phyloP scores from a whole-genome alignment of 768 basidiomycete genomes.

The Tricholoma furcatifolium region DNA sequence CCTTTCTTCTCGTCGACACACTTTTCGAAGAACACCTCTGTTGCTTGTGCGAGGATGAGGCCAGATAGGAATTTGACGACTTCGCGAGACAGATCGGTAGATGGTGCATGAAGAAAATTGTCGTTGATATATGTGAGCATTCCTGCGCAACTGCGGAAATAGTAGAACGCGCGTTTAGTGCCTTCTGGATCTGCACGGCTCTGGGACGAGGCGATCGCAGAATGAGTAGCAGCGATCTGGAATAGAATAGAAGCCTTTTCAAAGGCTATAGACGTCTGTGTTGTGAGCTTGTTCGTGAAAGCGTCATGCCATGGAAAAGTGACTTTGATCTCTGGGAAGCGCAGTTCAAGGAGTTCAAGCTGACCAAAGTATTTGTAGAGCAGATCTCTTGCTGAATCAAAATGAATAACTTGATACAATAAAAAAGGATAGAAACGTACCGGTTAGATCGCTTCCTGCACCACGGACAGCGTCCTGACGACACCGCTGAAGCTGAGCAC shows the following conservation, averaged over 20 bases:
- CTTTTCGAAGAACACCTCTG: slow-evolving; percentile 95
- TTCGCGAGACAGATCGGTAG: slow-evolving; percentile 90
- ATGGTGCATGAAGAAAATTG: slow-evolving; percentile 97
- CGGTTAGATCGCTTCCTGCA: slow-evolving; percentile 94
- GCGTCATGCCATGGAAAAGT: slow-evolving; percentile 98
- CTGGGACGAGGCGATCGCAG: slow-evolving; percentile 84
- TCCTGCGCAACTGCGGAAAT: slow-evolving; percentile 85
- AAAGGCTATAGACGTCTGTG: slow-evolving; percentile 94
- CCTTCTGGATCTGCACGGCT: slow-evolving; percentile 89
- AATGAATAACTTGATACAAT: slow-evolving; percentile 1
- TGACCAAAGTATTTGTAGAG: slow-evolving; percentile 99
- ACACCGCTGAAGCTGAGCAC: slow-evolving; percentile 81
- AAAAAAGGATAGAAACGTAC: slow-evolving; percentile 38
- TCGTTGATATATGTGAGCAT: slow-evolving; percentile 99
- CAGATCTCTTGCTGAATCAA: slow-evolving; percentile 72
- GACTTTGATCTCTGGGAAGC: slow-evolving; percentile 95
- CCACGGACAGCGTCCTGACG: slow-evolving; percentile 95
- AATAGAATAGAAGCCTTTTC: slow-evolving; percentile 98
- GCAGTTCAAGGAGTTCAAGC: slow-evolving; percentile 92
- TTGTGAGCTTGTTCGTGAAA: slow-evolving; percentile 91
- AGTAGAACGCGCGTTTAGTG: slow-evolving; percentile 89
- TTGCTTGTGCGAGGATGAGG: slow-evolving; percentile 90
- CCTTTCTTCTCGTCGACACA: slow-evolving; percentile 91
- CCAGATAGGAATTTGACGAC: slow-evolving; percentile 91
- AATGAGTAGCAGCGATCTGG: slow-evolving; percentile 93